Base-by-base conservation (phyloP, 495 filamentous ascomycete genomes). In the Podospora pseudocomata region DNA sequence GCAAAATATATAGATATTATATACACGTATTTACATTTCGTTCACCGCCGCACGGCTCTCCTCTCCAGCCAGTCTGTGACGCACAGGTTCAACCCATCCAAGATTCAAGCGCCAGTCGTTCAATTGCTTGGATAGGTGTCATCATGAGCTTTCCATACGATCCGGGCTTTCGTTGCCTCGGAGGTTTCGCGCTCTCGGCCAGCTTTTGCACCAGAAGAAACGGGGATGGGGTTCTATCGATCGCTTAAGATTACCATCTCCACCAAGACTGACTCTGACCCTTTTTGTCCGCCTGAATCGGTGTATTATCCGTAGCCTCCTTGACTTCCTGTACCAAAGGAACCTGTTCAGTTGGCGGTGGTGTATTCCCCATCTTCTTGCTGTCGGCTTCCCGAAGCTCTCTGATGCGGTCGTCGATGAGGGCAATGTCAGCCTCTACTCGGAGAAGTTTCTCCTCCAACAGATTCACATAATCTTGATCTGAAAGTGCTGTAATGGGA, bases 381-480 rank as follows among this genome's bases (percentile, higher is more conserved):
- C 20, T 60, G 44, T 70, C 64, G 18, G 70, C 61, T 56, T 66
- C 77, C 71, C 79, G 83, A 53, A 91, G 68, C 55, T 78, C 82
- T 55, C 86, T 87, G 65, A 99, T 93, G 67, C 86, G 89, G 54
- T 97, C 94, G 72, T 97, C 92, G 13, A 97, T 77, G 39, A 97
- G 71, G 0, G 94, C 90, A 71, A 97, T 91, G 67, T 97, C 92
- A 11, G 89, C 92, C 70, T 97, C 88, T 15, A 97, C 79, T 60
- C 85, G 84, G 6, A 99, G 78, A 23, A 96, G 69, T 77, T 90
- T 92, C 75, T 96, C 92, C 72, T 86, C 82, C 53, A 97, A 76
- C 72, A 92, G 91, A 6, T 82, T 79, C 68, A 84, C 86, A 71
- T 97, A 99, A 32, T 97, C 90, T 63, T 90, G 83, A 73, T 97